Evolutionary conservation across 352 stramenopile genomes (phyloP), one percentile per base, ranked within the genome.

Genomic region (Globisporangium splendens): DNA sequence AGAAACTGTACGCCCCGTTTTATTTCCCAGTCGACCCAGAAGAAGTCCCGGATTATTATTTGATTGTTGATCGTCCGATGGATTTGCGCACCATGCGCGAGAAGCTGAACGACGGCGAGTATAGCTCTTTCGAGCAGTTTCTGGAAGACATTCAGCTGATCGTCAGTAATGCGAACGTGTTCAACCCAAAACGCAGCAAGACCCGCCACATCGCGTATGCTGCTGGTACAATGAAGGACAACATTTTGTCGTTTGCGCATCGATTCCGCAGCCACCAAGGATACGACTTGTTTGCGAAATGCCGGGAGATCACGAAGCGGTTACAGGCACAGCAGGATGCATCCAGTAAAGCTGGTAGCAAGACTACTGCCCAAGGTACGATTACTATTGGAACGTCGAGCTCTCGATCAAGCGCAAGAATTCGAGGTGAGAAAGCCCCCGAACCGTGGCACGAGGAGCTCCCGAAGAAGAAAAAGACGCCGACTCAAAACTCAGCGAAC

Each of bases 221-320:
- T 7, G 90, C 89, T 12, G 77, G 75, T 14, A 81, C 76, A 14
- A 96, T 97, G 88, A 83, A 93, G 47, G 90, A 97, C 61, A 94
- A 95, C 39, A 92, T 96, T 50, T 47, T 89, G 43, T 95, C 83
- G 21, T 95, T 89, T 59, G 82, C 83, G 15, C 82, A 96, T 66
- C 83, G 88, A 15, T 96, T 97, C 58, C 87, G 85, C 5, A 79
- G 86, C 21, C 78, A 87, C 20, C 79, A 95, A 53, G 87, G 88
- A 2, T 96, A 96, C 66, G 89, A 97, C 21, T 59, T 97, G 13
- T 96, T 97, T 60, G 79, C 78, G 11, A 93, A 93, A 50, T 97
- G 89, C 49, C 73, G 80, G 1, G 79, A 88, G 8, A 83, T 91
- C 39, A 88, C 81, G 1, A 88, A 80, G 62, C 77, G 78, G 2